Evolutionary conservation across 1,139 yeast genomes (phyloP).

Genomic region (Maudiozyma humilis): DNA sequence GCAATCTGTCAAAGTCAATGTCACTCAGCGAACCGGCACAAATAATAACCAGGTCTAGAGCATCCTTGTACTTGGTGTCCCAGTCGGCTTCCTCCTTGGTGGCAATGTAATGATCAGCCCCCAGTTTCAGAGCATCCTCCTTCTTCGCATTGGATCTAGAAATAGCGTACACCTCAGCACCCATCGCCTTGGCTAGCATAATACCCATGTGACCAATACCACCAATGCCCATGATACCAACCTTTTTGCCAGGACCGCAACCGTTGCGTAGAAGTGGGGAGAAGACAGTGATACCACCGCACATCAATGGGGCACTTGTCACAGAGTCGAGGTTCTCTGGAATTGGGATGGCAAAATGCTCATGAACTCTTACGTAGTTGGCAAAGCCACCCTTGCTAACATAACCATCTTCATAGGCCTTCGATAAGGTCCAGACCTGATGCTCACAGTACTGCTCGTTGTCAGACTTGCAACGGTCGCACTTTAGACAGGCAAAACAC

Average conservation of each 20-base stretch:
- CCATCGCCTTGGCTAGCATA: constrained; percentile 48
- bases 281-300: constrained; percentile 46
- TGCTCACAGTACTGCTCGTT: constrained; percentile 44
- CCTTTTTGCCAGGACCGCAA: constrained; percentile 37
- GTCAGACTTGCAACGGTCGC: constrained; percentile 37
- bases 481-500: constrained; percentile 38
- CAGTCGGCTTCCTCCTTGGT: constrained; percentile 39
- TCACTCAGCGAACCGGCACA: constrained; percentile 43
- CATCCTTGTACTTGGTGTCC: constrained; percentile 31
- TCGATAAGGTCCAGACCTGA: constrained; percentile 38
- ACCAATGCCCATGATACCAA: constrained; percentile 52
- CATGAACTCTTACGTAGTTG: constrained; percentile 41
- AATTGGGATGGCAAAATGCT: constrained; percentile 41
- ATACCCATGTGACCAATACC: constrained; percentile 57
- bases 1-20: constrained; percentile 34
- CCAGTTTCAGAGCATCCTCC: constrained; percentile 44
- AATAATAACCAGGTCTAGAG: constrained; percentile 41
- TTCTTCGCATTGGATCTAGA: constrained; percentile 44
- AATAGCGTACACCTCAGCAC: constrained; percentile 50
- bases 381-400: constrained; percentile 50
- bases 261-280: constrained; percentile 41
- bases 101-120: constrained; percentile 47
- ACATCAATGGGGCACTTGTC: constrained; percentile 38
- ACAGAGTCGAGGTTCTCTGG: constrained; percentile 31
- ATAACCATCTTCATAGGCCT: constrained; percentile 37